These are phyloP conservation scores for Globisporangium carolinianum DNA, from an alignment of 352 stramenopile genomes.

Conservation along the genomic window DNA sequence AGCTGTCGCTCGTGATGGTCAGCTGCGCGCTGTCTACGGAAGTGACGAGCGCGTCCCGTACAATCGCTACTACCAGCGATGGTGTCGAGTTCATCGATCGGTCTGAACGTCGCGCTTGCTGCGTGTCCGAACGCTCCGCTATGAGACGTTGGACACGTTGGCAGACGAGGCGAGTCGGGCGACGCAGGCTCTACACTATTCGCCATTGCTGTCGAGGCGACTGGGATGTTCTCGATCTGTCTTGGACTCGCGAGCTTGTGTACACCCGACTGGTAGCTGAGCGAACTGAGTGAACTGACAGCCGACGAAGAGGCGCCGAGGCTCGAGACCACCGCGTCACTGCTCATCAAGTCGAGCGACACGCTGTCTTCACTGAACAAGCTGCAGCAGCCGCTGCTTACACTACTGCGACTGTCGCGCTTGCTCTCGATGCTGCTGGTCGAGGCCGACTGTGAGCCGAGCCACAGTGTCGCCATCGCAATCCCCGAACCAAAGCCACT, in stretches of 20 bases:
- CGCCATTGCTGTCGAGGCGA: not conserved
- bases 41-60: not conserved
- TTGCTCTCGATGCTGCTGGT: slow-evolving; percentile 1
- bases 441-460: not conserved
- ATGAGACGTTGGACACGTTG: not conserved
- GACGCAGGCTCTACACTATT: not conserved
- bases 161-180: not conserved
- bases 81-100: not conserved
- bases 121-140: not conserved
- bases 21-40: not conserved
- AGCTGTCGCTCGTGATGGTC: not conserved
- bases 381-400: not conserved
- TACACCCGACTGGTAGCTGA: not conserved
- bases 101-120: not conserved
- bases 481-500: not conserved
- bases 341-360: not conserved
- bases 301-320: not conserved
- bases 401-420: not conserved
- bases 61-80: not conserved
- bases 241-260: slow-evolving; percentile 3
- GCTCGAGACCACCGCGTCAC: slow-evolving; percentile 4
- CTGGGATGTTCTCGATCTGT: slow-evolving; percentile 11
- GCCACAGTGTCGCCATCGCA: slow-evolving; percentile 1
- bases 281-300: slow-evolving; percentile 7
- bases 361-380: not conserved